Percentiles rank a stretch among this genome's conserved stretches.
Evolutionary conservation across 2,329 filamentous ascomycete species (phyloP).

Genomic region (Xylaria sp.): DNA sequence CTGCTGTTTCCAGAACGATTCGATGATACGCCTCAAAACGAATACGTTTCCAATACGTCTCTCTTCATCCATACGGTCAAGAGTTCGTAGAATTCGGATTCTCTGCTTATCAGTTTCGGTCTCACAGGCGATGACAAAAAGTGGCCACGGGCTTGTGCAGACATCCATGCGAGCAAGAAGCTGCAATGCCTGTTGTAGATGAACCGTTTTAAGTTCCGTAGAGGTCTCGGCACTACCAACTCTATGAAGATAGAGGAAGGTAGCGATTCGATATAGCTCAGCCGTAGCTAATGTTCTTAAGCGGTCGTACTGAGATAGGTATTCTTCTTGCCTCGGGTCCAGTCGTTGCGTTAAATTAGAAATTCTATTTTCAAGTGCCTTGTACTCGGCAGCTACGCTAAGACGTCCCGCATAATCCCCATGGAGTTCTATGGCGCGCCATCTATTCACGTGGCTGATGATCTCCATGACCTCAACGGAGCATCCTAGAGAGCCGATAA

Average conservation of each 20-base stretch:
- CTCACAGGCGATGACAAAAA: conserved; percentile 61
- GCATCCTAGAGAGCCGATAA: conserved; percentile 60
- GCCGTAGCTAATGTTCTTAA: conserved; percentile 56
- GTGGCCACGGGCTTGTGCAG: conserved; percentile 61
- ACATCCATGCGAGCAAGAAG: conserved; percentile 53
- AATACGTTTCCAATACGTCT: conserved; percentile 59
- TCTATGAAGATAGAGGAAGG: conserved; percentile 56
- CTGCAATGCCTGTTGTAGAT: conserved; percentile 52
- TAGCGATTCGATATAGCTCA: conserved; percentile 62
- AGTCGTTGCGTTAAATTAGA: conserved; percentile 46
- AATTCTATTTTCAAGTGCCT: conserved; percentile 45
- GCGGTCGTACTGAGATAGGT: conserved; percentile 47
- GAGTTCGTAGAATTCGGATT: conserved; percentile 53
- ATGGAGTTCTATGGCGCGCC: conserved; percentile 50
- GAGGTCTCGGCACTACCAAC: conserved; percentile 44
- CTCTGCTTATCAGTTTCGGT: conserved; percentile 56
- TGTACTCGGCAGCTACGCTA: conserved; percentile 47
- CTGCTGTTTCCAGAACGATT: conserved; percentile 59
- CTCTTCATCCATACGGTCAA: conserved; percentile 57
- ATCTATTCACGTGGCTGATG: conserved; percentile 56
- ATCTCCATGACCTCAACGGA: conserved; percentile 59
- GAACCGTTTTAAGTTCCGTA: conserved; percentile 46
- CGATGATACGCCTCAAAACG: conserved; percentile 57
- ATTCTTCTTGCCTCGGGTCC: conserved; percentile 46
- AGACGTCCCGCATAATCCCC: conserved; percentile 42